Conservation (phyloP, 257 asterid genomes). For the Agastache rugosa region DNA sequence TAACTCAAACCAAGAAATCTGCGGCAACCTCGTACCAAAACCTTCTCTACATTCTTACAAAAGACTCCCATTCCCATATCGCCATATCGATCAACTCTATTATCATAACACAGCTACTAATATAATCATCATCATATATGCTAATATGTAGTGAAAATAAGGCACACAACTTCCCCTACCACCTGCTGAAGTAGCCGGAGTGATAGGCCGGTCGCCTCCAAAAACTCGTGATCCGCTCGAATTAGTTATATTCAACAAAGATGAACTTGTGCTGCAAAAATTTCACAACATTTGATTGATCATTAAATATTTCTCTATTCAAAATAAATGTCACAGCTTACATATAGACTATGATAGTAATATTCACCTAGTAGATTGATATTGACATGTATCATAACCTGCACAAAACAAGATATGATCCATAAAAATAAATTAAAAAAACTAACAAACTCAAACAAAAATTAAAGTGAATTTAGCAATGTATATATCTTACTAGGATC, state of each 20-base stretch:
- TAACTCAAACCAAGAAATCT: constrained; percentile 29
- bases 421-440: neutral
- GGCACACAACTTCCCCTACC: constrained; percentile 22
- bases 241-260: constrained; percentile 72
- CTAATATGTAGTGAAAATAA: constrained; percentile 29
- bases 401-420: constrained; percentile 51
- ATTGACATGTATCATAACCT: constrained; percentile 78
- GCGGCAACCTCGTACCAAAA: neutral
- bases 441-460: too few species aligned
- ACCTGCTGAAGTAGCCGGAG: constrained; percentile 62
- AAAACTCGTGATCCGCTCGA: constrained; percentile 82
- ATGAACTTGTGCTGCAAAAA: constrained; percentile 82
- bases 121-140: constrained; percentile 31
- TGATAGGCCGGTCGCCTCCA: constrained; percentile 71
- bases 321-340: neutral
- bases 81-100: neutral
- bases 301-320: neutral
- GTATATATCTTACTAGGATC: constrained; percentile 65
- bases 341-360: neutral
- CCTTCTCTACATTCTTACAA: neutral
- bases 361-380: constrained; percentile 75
- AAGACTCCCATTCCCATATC: too few species aligned
- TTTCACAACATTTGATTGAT: neutral
- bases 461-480: neutral
- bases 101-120: neutral